Percentiles rank a stretch among this genome's conserved stretches.
These are phyloP conservation scores for Lachnum nothofagi DNA, from an alignment of 2,329 filamentous ascomycete species.

Conservation along the genomic window DNA sequence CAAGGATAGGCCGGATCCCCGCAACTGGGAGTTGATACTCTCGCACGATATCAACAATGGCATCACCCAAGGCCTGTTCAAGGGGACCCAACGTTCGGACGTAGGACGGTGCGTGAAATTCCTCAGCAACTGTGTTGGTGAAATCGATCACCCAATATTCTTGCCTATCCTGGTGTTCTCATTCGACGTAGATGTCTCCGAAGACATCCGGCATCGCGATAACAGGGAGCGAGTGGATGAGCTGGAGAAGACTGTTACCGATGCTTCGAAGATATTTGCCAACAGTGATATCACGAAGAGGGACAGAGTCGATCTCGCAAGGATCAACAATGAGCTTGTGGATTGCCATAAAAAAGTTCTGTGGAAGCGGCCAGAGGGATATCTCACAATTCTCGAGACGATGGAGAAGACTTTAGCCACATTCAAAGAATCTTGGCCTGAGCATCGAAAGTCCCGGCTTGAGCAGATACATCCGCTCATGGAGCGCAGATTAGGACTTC, in stretches of 20 bases:
- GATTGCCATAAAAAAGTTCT: constrained; percentile 60
- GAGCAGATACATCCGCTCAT: background rate
- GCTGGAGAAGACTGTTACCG: constrained; percentile 57
- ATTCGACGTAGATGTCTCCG: constrained; percentile 51
- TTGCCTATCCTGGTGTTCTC: constrained; percentile 56
- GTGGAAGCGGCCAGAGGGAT: constrained; percentile 61
- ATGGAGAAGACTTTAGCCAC: constrained; percentile 39
- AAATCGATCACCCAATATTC: constrained; percentile 56
- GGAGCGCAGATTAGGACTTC: no score
- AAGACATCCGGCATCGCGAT: constrained; percentile 58
- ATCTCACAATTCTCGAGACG: constrained; percentile 48
- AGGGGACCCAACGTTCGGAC: constrained; percentile 56
- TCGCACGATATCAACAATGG: constrained; percentile 51
- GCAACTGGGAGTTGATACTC: constrained; percentile 61
- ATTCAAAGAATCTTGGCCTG: constrained; percentile 17
- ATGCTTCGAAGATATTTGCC: constrained; percentile 42
- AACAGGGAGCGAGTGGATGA: constrained; percentile 57
- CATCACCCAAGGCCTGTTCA: constrained; percentile 57
- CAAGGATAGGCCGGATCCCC: constrained; percentile 57
- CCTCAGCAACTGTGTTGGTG: constrained; percentile 45
- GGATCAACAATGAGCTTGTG: constrained; percentile 57
- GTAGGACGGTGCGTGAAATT: constrained; percentile 47
- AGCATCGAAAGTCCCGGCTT: constrained; percentile 8
- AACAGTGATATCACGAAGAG: constrained; percentile 47
- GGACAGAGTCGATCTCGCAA: constrained; percentile 52